phyloP scores from a whole-genome alignment of 495 filamentous ascomycete species.

The Rhypophila decipiens region DNA sequence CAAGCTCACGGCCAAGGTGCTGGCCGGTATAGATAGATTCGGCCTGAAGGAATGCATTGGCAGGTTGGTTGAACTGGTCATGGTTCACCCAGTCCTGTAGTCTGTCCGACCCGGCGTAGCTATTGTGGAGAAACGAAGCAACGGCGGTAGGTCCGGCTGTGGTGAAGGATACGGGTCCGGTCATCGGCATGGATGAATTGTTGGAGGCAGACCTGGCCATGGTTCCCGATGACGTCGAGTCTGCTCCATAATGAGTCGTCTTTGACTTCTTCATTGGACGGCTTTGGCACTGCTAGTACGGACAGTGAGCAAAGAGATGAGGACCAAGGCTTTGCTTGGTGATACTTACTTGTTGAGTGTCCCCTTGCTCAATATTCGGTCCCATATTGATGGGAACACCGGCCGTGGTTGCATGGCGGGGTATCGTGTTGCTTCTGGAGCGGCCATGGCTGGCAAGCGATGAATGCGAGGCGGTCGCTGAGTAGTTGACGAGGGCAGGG shows the following conservation, averaged over 20 bases:
- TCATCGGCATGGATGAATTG: constrained; percentile 3
- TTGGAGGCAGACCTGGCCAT: constrained; percentile 26
- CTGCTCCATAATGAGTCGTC: constrained; percentile 16
- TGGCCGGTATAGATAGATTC: constrained; percentile 5
- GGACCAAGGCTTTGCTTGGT: no score
- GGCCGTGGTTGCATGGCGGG: constrained; percentile 18
- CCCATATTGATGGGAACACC: constrained; percentile 3
- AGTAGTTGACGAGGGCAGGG: constrained; percentile 22
- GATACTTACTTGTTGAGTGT: constrained; percentile 14
- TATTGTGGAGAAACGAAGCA: constrained; percentile 7
- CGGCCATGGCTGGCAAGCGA: constrained; percentile 19
- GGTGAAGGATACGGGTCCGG: not conserved
- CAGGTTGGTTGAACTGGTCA: constrained; percentile 10
- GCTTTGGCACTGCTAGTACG: constrained; percentile 10
- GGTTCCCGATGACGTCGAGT: constrained; percentile 8
- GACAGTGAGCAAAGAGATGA: constrained; percentile 9
- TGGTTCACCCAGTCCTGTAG: constrained; percentile 11
- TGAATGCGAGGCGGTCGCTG: constrained; percentile 17
- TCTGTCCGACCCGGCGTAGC: constrained; percentile 1
- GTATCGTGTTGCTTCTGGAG: constrained; percentile 26
- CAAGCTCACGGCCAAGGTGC: constrained; percentile 13
- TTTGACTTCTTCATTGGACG: constrained; percentile 30
- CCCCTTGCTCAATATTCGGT: constrained; percentile 1
- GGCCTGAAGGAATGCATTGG: constrained; percentile 10
- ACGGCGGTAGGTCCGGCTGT: constrained; percentile 8